phyloP scores from a whole-genome alignment of 2,329 filamentous ascomycete genomes.

The Diplodia corticola region DNA sequence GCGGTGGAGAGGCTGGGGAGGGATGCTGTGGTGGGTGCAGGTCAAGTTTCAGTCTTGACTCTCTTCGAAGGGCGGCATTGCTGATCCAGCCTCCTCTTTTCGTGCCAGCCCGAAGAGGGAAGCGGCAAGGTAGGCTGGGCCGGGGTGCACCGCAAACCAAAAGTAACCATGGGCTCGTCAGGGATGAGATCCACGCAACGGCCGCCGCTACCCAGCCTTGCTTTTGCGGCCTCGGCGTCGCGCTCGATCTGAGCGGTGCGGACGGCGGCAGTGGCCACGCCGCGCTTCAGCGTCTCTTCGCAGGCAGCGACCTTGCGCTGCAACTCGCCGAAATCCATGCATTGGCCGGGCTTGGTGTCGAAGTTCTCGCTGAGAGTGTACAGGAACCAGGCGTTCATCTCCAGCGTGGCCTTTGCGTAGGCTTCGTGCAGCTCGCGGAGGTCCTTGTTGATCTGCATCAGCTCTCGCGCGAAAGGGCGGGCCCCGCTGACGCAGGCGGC shows the following conservation, averaged over 20 bases:
- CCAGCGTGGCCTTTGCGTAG: conserved; percentile 17
- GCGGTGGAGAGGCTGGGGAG: not conserved
- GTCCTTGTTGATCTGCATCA: conserved; percentile 20
- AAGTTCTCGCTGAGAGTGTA: conserved; percentile 14
- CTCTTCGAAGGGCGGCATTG: conserved; percentile 12
- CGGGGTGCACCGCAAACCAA: not conserved
- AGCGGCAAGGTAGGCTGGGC: not conserved
- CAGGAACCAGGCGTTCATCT: conserved; percentile 19
- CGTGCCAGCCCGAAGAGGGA: conserved; percentile 5
- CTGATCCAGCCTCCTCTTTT: conserved; percentile 15
- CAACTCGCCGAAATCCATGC: conserved; percentile 14
- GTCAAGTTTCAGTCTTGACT: conserved; percentile 16
- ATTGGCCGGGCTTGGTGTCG: conserved; percentile 13
- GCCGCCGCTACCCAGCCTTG: conserved; percentile 3
- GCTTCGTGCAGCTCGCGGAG: conserved; percentile 15
- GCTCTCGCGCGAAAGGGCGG: conserved; percentile 12
- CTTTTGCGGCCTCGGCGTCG: conserved; percentile 12
- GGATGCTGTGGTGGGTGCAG: not conserved
- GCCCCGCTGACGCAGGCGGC: conserved; percentile 17
- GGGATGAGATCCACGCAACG: conserved; percentile 8
- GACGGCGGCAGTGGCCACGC: conserved; percentile 5
- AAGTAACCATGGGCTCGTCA: conserved; percentile 2
- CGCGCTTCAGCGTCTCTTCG: conserved; percentile 14
- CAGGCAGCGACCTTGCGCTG: conserved; percentile 18
- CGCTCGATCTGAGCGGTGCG: conserved; percentile 13